Base-by-base conservation (phyloP, 306 rosid species). In the Fragaria nilgerrensis region DNA sequence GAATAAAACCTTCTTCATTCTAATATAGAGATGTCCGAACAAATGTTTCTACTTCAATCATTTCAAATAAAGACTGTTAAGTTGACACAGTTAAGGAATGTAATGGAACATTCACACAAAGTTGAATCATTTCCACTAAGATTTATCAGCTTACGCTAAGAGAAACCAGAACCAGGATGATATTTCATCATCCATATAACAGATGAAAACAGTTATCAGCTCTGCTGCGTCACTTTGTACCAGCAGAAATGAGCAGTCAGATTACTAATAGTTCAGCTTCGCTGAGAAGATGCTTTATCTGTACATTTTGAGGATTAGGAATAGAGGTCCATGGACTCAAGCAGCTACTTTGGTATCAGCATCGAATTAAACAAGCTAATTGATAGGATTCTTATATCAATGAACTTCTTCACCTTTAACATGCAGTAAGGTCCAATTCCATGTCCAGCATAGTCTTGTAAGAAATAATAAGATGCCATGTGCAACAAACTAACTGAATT, bases 231-330 rank as follows among this genome's bases (percentile, higher is more conserved):
- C 39, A 56, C 39, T 36, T 65, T 47, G 78, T 58, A 83, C 49
- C 78, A 70, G 80, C 71, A 84, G 75, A 27, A 80, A 32, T 27
- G 81, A 75, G 73, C 80, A 80, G 73, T 62, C 41, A 36, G 72
- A 65, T 75, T 73, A 78, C 84, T 49, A 75, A 84, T 48, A 73
- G 44, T 82, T 59, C 65, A 55, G 85, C 67, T 70, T 76, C 52
- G 55, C 55, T 72, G 61, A 44, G 82, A 39, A 62, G 58, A 78
- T 80, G 75, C 73, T 80, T 82, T 64, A 78, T 73, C 81, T 77
- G 82, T 77, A 79, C 80, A 79, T 69, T 41, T 53, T 81, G 76
- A 58, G 76, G 69, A 79, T 74, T 32, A 39, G 73, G 77, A 23
- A 39, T 17, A 34, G 22, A 52, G 37, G 80, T 36, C 74, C 75